Base-by-base conservation (phyloP, 2,329 filamentous ascomycete genomes). In the Epichloe gansuensis region DNA sequence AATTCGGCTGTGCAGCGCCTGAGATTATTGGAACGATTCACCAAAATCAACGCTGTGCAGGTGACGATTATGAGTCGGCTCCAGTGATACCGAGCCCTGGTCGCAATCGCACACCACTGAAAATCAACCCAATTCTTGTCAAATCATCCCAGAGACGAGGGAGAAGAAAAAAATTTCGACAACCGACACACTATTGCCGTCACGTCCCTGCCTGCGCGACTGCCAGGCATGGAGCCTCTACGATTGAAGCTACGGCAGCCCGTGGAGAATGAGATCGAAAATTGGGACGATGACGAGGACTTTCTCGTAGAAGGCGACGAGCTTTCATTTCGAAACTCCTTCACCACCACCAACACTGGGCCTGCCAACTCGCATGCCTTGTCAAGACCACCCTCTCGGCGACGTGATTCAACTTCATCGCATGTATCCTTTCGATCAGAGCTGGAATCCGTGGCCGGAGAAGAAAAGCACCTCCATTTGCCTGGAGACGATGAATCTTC, bases 391-490 rank as follows among this genome's bases (percentile, higher is more conserved):
- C 58, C 65, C 8, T 63, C 66, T 17, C 77, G 81, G 56, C 78
- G 81, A 56, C 81, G 87, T 57, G 86, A 90, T 61, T 90, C 86
- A 17, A 81, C 86, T 52, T 95, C 91, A 1, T 95, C 88, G 54
- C 85, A 88, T 60, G 72, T 83, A 58, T 94, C 90, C 17, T 81
- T 89, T 61, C 85, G 85, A 61, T 95, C 88, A 52, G 91, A 94
- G 63, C 79, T 89, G 46, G 85, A 88, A 50, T 88, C 85, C 1
- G 74, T 82, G 58, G 78, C 80, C 52, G 86, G 83, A 56, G 88
- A 94, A 62, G 89, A 95, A 68, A 90, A 84, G 74, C 89, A 96
- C 61, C 79, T 97, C 23, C 80, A 91, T 59, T 73, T 97, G 34
- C 83, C 88, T 2, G 87, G 85, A 48, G 86, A 93, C 65, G 91